These are phyloP conservation scores for Penicillium tannophilum DNA, from an alignment of 495 filamentous ascomycete genomes.

Conservation along the genomic window DNA sequence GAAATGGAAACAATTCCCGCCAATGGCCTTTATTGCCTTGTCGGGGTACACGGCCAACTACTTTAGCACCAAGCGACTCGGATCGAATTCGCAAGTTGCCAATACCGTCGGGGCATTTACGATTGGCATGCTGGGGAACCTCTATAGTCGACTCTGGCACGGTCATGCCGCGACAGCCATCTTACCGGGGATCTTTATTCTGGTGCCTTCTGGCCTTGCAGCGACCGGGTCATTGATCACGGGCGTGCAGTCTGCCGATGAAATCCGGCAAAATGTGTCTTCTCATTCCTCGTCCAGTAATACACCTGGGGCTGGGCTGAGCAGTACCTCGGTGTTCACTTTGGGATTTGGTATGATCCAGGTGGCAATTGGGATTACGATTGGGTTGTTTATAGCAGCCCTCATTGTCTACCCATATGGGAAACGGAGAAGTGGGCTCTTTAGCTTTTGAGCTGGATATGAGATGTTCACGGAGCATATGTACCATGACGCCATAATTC, in stretches of 20 bases:
- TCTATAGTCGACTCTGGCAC: conserved; percentile 78
- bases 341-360: conserved; percentile 60
- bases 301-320: conserved; percentile 18
- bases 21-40: conserved; percentile 77
- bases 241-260: conserved; percentile 75
- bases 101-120: conserved; percentile 81
- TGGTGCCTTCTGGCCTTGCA: conserved; percentile 84
- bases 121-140: conserved; percentile 79
- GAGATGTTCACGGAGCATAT: too few species aligned
- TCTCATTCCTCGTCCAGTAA: conserved; percentile 13
- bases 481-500: too few species aligned
- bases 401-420: conserved; percentile 85
- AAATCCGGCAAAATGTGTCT: conserved; percentile 60
- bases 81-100: conserved; percentile 76
- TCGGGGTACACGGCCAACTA: conserved; percentile 81
- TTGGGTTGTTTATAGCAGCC: conserved; percentile 81
- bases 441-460: conserved; percentile 64
- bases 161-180: conserved; percentile 83
- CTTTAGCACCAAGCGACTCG: conserved; percentile 68
- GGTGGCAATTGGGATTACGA: conserved; percentile 87
- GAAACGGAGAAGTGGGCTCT: conserved; percentile 81
- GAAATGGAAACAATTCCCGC: conserved; percentile 83
- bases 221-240: conserved; percentile 75
- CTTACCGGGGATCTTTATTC: conserved; percentile 86
- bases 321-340: conserved; percentile 27